These are phyloP conservation scores for Pleurotus tuber-regium DNA, from an alignment of 768 basidiomycete genomes.

Conservation along the genomic window DNA sequence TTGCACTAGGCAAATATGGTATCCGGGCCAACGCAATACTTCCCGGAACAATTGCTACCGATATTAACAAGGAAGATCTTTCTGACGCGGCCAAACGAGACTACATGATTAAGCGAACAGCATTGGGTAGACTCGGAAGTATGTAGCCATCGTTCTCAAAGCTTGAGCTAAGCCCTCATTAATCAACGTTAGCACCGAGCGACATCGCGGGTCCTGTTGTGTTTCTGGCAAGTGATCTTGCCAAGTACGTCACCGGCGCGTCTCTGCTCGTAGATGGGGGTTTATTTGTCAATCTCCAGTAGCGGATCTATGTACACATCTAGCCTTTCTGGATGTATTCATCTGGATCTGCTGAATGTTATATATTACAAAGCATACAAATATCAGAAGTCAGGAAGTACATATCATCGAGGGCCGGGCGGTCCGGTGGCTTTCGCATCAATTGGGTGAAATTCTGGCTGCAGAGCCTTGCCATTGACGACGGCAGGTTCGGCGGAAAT, in stretches of 20 bases:
- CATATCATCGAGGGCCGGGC: background rate
- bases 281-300: constrained; percentile 72
- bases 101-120: constrained; percentile 63
- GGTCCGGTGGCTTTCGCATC: background rate
- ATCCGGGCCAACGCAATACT: constrained; percentile 72
- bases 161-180: background rate
- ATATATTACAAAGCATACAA: no score
- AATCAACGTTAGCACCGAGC: constrained; percentile 44
- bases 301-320: no score
- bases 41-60: constrained; percentile 77
- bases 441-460: constrained; percentile 25
- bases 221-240: constrained; percentile 70
- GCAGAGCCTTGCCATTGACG: constrained; percentile 40
- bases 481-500: constrained; percentile 54
- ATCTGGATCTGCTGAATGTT: no score
- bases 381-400: no score
- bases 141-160: constrained; percentile 13
- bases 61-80: constrained; percentile 77
- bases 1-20: constrained; percentile 72
- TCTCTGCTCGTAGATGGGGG: constrained; percentile 72
- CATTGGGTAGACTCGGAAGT: constrained; percentile 66
- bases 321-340: no score
- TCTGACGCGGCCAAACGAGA: constrained; percentile 54
- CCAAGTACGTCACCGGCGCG: constrained; percentile 67
- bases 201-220: constrained; percentile 75